Percentiles rank a stretch among this genome's conserved stretches.
Conservation (phyloP, 2,329 filamentous ascomycete genomes). For the Aspergillus tubingensis region DNA sequence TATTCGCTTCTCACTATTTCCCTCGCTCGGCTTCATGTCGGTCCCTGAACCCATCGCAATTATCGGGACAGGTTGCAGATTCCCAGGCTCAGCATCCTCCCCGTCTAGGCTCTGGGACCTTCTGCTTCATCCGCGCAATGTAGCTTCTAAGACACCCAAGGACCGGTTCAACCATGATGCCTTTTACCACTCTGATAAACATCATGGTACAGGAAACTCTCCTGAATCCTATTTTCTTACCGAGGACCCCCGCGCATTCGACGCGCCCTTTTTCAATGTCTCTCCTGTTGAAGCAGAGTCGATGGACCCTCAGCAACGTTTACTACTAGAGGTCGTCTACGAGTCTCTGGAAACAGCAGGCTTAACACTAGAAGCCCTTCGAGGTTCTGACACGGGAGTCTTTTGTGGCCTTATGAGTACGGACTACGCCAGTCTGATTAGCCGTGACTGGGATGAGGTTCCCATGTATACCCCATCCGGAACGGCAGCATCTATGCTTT, state of each 20-base stretch:
- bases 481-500: constrained; percentile 40
- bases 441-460: constrained; percentile 25
- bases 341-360: constrained; percentile 28
- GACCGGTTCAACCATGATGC: constrained; percentile 25
- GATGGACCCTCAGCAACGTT: constrained; percentile 32
- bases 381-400: constrained; percentile 28
- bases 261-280: constrained; percentile 31
- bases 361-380: constrained; percentile 25
- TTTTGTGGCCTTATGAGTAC: constrained; percentile 32
- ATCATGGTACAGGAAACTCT: constrained; percentile 30
- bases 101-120: constrained; percentile 30
- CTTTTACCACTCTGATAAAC: constrained; percentile 28
- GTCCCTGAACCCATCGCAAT: constrained; percentile 29
- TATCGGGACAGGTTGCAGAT: constrained; percentile 29
- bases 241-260: constrained; percentile 27
- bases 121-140: constrained; percentile 26
- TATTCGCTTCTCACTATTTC: not conserved
- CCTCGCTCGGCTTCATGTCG: not conserved
- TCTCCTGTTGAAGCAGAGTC: constrained; percentile 33
- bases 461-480: constrained; percentile 33
- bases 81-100: constrained; percentile 26
- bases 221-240: constrained; percentile 28
- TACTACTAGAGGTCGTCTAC: constrained; percentile 30
- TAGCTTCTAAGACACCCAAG: constrained; percentile 23
- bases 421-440: constrained; percentile 28